Base-by-base conservation (phyloP, 257 asterid genomes). In the Fraxinus cuspidata region DNA sequence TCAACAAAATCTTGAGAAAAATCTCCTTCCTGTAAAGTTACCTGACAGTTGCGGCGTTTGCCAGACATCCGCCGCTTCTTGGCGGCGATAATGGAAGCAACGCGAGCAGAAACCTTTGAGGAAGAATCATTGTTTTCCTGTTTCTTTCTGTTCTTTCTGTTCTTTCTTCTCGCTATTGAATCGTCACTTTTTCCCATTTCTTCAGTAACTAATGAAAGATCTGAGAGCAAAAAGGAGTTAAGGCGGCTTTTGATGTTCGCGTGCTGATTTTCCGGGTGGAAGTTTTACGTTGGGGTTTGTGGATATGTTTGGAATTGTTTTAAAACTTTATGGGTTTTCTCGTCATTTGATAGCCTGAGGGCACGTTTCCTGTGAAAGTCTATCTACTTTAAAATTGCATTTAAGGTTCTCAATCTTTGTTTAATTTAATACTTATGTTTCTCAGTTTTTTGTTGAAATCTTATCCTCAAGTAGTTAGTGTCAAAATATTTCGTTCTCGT, bases 11-110 rank as follows among this genome's bases (percentile, higher is more conserved):
- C 28, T 10, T 16, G 71, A 76, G 56, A n/a, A 35, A 18, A 37
- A 19, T 13, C 7, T 44, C 7, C 13, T n/a, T n/a, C 25, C 3
- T n/a, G 8, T 56, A n/a, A n/a, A 13, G 37, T 32, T 72, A 87
- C 89, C 90, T 87, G 85, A 74, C 90, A 87, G 28, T 40, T 34
- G 78, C 90, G 89, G 83, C 90, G 90, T 78, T 87, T 83, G 42
- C 89, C 90, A 5, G 89, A 11, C 9, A 51, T 38, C 7, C 90
- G 87, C 28, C 90, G 89, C 82, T 87, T 87, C 74, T 87, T 87
- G 71, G 87, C 82, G 64, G 90, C 90, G 77, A 87, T 87, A 49
- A 87, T 74, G 73, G 85, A 42, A 11, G 90, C 87, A n/a, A 87
- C 60, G 56, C 90, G 87, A 38, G 27, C 58, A n/a, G 90, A 84